Evolutionary conservation across 257 asterid species (phyloP), one percentile per base, ranked within the genome.

Genomic region (Primulina tabacum): DNA sequence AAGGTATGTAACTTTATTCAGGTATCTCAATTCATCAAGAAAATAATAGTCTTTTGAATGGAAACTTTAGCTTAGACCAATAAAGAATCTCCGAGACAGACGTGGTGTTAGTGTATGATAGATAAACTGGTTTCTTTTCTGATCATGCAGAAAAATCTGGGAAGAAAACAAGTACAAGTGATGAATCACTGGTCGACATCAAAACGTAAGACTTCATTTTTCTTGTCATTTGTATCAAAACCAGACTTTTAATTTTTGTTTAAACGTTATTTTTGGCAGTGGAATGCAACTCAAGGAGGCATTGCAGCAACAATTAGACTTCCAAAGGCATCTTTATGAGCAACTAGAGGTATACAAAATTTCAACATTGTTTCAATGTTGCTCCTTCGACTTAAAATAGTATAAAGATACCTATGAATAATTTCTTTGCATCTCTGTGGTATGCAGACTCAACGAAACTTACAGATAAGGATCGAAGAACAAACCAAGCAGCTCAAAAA

Each of bases 271-370:
- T 50, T 50, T 16, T 72, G 60, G 79, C 88, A 89, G 96, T 47
- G 87, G 96, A 21, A 60, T 78, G 82, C 88, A 88, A 79, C 80
- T 90, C 56, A 90, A 78, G 75, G 97, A 90, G 82, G 93, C 97
- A 62, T 70, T 90, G 69, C 87, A 86, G 69, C 70, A 84, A 74
- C 95, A 90, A 14, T 75, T 90, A 40, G 92, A 92, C 38, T 95
- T 89, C 69, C 98, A 92, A 66, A 81, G 80, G 74, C 89, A 81
- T 8, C 98, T 92, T 60, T 95, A 92, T 17, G 96, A 92, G 79
- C 98, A 92, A 73, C 79, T 92, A 62, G 97, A 89, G 92, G 98
- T 92, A 80, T 20, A 50, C 6, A 16, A 50, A 50, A 50, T 40
- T n/a, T 7, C 18, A 33, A 26, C 33, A 7, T 58, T 28, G 28